phyloP scores from a whole-genome alignment of 768 basidiomycete genomes.

The Lactifluus hygrophoroides region DNA sequence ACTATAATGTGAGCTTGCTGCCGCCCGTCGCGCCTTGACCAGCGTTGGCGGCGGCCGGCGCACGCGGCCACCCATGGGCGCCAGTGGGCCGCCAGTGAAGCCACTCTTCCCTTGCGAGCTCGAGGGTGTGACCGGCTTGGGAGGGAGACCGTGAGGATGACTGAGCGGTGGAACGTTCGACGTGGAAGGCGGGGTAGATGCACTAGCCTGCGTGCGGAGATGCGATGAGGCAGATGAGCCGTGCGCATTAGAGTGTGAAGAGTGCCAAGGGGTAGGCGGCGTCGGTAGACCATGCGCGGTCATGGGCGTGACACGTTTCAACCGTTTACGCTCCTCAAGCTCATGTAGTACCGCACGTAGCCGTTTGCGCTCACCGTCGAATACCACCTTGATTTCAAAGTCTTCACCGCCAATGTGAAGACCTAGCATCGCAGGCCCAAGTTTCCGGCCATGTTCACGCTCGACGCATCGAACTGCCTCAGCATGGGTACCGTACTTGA shows the following conservation, averaged over 20 bases:
- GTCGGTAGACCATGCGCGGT: conserved; percentile 11
- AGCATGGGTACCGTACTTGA: conserved; percentile 56
- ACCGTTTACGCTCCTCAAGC: conserved; percentile 42
- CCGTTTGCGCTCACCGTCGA: conserved; percentile 67
- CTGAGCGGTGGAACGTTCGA: neutral
- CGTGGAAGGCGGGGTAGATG: conserved; percentile 11
- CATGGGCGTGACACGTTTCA: conserved; percentile 25
- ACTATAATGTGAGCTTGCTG: neutral
- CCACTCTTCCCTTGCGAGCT: conserved; percentile 5
- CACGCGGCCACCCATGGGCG: conserved; percentile 17
- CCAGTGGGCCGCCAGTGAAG: conserved; percentile 7
- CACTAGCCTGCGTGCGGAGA: conserved; percentile 8
- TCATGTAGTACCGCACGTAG: conserved; percentile 59
- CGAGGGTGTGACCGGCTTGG: conserved; percentile 18
- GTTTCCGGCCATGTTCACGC: conserved; percentile 55
- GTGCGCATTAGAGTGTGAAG: conserved; percentile 27
- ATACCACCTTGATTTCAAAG: conserved; percentile 63
- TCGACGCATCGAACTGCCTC: conserved; percentile 62
- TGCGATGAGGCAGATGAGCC: conserved; percentile 8
- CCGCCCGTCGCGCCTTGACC: conserved; percentile 16
- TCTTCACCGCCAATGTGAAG: conserved; percentile 29
- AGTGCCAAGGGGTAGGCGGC: conserved; percentile 16
- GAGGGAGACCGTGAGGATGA: conserved; percentile 12
- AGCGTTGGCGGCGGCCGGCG: conserved; percentile 18
- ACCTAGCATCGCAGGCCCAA: conserved; percentile 37